phyloP scores from a whole-genome alignment of 2,329 filamentous ascomycete species.

The Colletotrichum brevisporum region DNA sequence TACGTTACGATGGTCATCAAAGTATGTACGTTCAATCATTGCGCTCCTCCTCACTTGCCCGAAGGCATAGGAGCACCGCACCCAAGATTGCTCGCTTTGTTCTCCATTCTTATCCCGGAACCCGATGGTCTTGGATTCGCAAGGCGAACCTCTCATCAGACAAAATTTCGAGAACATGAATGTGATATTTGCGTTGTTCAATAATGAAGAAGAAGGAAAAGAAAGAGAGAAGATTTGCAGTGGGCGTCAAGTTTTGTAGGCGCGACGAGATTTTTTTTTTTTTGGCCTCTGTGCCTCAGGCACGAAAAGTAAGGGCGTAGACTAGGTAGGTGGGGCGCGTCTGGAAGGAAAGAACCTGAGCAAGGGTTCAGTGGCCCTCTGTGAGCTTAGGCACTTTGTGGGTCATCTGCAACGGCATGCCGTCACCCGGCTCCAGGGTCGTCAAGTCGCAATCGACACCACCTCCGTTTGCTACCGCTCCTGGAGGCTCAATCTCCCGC shows the following conservation, averaged over 20 bases:
- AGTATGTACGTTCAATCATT: constrained; percentile 72
- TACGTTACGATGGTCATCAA: constrained; percentile 5
- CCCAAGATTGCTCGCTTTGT: constrained; percentile 71
- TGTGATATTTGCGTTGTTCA: constrained; percentile 65
- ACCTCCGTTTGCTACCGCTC: constrained; percentile 26
- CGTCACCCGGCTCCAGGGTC: constrained; percentile 25
- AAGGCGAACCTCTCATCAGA: constrained; percentile 63
- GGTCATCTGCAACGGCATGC: constrained; percentile 37
- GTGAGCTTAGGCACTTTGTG: constrained; percentile 12
- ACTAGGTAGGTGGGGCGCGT: constrained; percentile 1
- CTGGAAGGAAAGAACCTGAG: constrained; percentile 7
- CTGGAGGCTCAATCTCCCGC: constrained; percentile 8
- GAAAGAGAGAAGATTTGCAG: constrained; percentile 41
- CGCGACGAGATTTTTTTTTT: constrained; percentile 28
- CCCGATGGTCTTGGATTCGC: constrained; percentile 64
- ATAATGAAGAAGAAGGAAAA: constrained; percentile 49
- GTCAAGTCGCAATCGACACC: no score
- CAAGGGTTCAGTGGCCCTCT: constrained; percentile 6
- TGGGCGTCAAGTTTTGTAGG: constrained; percentile 29
- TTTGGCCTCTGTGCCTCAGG: constrained; percentile 16
- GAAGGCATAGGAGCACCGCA: constrained; percentile 67
- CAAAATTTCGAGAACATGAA: constrained; percentile 52
- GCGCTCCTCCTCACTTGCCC: constrained; percentile 67
- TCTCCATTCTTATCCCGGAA: constrained; percentile 67
- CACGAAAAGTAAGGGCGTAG: background rate